Evolutionary conservation across 768 basidiomycete species (phyloP).

Genomic region (Crepidotus variabilis): DNA sequence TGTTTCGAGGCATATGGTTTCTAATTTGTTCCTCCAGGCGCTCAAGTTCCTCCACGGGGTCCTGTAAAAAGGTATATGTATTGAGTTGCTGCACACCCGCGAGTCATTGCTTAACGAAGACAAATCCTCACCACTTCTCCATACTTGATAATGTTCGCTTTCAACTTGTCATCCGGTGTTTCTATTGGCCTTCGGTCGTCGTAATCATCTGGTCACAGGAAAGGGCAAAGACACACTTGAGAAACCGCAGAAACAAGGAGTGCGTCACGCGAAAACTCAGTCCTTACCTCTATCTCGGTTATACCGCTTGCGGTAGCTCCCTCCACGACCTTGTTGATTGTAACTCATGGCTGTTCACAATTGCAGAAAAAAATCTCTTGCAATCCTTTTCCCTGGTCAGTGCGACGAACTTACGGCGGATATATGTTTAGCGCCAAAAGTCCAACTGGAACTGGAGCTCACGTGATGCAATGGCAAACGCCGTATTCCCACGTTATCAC

Average conservation of each 20-base stretch:
- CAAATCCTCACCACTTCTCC: constrained; percentile 71
- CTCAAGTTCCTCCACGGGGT: constrained; percentile 65
- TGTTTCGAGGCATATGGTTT: constrained; percentile 51
- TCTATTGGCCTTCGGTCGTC: constrained; percentile 71
- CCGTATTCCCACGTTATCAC: background rate
- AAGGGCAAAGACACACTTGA: background rate
- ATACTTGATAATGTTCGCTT: constrained; percentile 61
- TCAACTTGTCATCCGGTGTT: constrained; percentile 70
- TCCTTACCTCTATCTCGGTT: constrained; percentile 53
- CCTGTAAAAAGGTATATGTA: constrained; percentile 35
- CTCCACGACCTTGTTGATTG: constrained; percentile 51
- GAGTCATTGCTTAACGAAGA: too few species aligned
- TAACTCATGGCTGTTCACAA: constrained; percentile 44
- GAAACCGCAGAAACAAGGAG: background rate
- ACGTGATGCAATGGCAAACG: background rate
- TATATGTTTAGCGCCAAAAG: background rate
- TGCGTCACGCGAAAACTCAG: constrained; percentile 3
- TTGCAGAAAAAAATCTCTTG: background rate
- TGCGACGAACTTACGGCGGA: background rate
- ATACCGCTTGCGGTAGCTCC: constrained; percentile 34
- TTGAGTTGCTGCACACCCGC: background rate
- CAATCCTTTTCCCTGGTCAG: background rate
- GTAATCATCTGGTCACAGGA: constrained; percentile 51
- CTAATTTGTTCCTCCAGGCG: constrained; percentile 63
- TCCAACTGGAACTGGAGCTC: background rate